These are phyloP conservation scores for Endoconidiophora laricicola DNA, from an alignment of 2,329 filamentous ascomycete species.

Conservation along the genomic window DNA sequence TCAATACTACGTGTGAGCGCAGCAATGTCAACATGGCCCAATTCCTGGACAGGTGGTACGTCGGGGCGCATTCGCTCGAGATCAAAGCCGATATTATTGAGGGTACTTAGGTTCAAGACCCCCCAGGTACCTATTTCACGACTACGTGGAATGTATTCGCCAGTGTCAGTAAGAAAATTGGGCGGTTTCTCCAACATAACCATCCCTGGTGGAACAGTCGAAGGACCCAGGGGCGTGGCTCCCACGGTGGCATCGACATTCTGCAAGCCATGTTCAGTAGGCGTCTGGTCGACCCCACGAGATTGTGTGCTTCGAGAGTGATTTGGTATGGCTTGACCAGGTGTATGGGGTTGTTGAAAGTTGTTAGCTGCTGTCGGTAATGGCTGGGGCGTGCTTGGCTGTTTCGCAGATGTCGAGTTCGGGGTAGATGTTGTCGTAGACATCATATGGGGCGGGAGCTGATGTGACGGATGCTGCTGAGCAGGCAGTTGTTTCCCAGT, in stretches of 20 bases:
- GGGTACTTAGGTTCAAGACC: conserved; percentile 51
- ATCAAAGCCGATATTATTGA: conserved; percentile 47
- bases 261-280: neutral
- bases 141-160: conserved; percentile 38
- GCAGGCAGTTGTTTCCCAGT: conserved; percentile 11
- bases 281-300: neutral
- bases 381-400: conserved; percentile 17
- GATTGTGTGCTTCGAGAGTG: conserved; percentile 12
- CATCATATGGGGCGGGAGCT: conserved; percentile 24
- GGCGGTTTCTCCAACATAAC: conserved; percentile 13
- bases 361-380: conserved; percentile 14
- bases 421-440: conserved; percentile 14
- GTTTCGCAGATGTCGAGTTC: neutral
- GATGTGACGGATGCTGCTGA: conserved; percentile 23
- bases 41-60: conserved; percentile 55
- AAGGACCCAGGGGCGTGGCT: conserved; percentile 13
- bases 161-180: conserved; percentile 15
- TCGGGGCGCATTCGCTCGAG: conserved; percentile 56
- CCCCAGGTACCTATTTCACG: conserved; percentile 46
- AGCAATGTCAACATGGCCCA: conserved; percentile 80
- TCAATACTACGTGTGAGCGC: conserved; percentile 80
- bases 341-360: conserved; percentile 10
- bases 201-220: conserved; percentile 19
- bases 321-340: conserved; percentile 23
- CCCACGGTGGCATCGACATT: neutral